These are phyloP conservation scores for Botrytis cinerea DNA, from an alignment of 2,329 filamentous ascomycete species.

Conservation along the genomic window DNA sequence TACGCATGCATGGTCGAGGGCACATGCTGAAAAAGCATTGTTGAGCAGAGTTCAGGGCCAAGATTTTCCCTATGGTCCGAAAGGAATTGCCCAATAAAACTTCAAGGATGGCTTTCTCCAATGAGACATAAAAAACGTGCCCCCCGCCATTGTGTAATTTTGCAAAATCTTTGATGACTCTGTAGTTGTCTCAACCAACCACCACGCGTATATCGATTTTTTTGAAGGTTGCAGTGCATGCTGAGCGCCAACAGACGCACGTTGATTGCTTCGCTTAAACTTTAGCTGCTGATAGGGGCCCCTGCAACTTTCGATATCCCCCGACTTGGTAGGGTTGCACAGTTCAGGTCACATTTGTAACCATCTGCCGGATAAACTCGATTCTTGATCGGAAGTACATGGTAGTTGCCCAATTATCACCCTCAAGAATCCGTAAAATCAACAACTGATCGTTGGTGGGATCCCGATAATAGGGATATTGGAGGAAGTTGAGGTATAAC, in stretches of 20 bases:
- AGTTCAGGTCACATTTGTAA: slow-evolving; percentile 9
- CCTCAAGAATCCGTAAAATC: neutral
- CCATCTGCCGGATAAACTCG: slow-evolving; percentile 18
- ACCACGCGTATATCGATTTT: neutral
- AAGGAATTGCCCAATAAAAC: slow-evolving; percentile 23
- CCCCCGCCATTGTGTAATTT: slow-evolving; percentile 17
- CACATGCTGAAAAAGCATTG: slow-evolving; percentile 9
- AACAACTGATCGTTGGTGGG: neutral
- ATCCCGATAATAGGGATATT: slow-evolving; percentile 19
- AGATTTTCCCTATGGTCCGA: slow-evolving; percentile 18
- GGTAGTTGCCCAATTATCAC: slow-evolving; percentile 10
- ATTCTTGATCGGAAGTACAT: neutral
- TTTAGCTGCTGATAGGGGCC: slow-evolving; percentile 13
- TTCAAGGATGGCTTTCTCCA: slow-evolving; percentile 5
- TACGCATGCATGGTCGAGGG: slow-evolving; percentile 11
- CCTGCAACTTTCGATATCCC: slow-evolving; percentile 11
- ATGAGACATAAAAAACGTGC: slow-evolving; percentile 20
- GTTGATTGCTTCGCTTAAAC: slow-evolving; percentile 23
- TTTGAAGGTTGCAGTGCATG: slow-evolving; percentile 13
- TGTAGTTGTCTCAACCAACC: slow-evolving; percentile 15
- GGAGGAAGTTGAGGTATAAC: neutral
- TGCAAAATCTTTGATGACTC: slow-evolving; percentile 10
- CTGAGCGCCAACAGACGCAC: slow-evolving; percentile 23
- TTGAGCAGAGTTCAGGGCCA: slow-evolving; percentile 12
- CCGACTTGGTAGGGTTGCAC: slow-evolving; percentile 4